These are phyloP conservation scores for Fusarium sarcochroum DNA, from an alignment of 2,329 filamentous ascomycete species.

Conservation along the genomic window DNA sequence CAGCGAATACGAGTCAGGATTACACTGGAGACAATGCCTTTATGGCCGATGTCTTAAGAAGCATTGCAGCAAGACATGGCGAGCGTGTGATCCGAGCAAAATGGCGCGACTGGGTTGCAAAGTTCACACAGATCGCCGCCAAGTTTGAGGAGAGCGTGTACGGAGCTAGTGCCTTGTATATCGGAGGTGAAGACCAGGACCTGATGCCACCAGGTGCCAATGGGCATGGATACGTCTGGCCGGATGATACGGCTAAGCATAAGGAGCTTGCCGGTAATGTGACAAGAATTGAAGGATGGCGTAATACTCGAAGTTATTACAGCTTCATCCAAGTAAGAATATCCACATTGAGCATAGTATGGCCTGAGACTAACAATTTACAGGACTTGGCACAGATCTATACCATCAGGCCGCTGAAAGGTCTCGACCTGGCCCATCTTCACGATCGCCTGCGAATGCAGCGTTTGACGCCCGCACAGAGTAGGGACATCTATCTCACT, in stretches of 20 bases:
- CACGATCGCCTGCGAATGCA: slow-evolving; percentile 91
- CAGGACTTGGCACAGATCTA: slow-evolving; percentile 77
- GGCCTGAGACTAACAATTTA: slow-evolving; percentile 26
- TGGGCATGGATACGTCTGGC: slow-evolving; percentile 96
- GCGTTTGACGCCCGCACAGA: slow-evolving; percentile 81
- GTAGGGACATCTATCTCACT: slow-evolving; percentile 87
- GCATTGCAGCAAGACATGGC: slow-evolving; percentile 87
- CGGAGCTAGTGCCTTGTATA: slow-evolving; percentile 89
- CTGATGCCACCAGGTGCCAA: slow-evolving; percentile 70
- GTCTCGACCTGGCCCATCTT: slow-evolving; percentile 91
- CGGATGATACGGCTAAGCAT: slow-evolving; percentile 83
- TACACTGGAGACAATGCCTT: slow-evolving; percentile 90
- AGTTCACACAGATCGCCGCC: slow-evolving; percentile 92
- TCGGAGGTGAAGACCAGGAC: slow-evolving; percentile 81
- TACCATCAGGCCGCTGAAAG: slow-evolving; percentile 76
- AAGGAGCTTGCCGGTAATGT: slow-evolving; percentile 93
- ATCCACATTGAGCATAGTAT: too few relatives aligned
- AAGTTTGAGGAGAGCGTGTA: slow-evolving; percentile 97
- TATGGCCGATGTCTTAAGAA: slow-evolving; percentile 86
- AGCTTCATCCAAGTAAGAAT: slow-evolving; percentile 85
- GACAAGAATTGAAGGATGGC: slow-evolving; percentile 95
- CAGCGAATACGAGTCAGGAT: slow-evolving; percentile 66
- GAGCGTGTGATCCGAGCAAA: slow-evolving; percentile 92
- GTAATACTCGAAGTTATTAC: slow-evolving; percentile 95
- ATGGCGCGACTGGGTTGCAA: slow-evolving; percentile 94